Conservation (phyloP, 1,284 basidiomycete genomes). For the Ustilago trichophora region DNA sequence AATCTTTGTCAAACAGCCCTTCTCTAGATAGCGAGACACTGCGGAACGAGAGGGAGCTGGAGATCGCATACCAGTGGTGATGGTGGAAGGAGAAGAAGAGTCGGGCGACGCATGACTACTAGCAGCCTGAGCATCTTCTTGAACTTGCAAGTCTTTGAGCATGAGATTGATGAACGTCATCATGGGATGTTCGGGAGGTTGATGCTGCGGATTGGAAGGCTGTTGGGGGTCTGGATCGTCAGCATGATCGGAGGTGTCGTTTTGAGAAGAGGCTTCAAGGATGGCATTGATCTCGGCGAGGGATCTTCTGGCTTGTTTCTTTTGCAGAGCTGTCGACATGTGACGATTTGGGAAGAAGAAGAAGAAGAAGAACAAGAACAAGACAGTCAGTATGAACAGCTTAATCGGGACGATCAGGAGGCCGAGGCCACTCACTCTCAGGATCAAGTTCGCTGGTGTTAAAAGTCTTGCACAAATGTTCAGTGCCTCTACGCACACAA, state of each 20-base stretch:
- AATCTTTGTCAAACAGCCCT: constrained; percentile 15
- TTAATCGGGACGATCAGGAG: neutral
- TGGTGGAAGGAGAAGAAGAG: constrained; percentile 2
- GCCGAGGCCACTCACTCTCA: constrained; percentile 39
- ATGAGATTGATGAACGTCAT: constrained; percentile 48
- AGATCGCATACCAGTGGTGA: too few relatives aligned
- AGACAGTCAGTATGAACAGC: neutral
- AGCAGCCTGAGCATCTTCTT: constrained; percentile 6
- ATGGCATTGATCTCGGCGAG: constrained; percentile 46
- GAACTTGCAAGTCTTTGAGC: constrained; percentile 41
- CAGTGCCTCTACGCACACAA: constrained; percentile 32
- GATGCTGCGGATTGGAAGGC: neutral
- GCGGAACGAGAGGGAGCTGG: neutral
- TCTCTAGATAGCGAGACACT: constrained; percentile 17
- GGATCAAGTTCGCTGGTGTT: constrained; percentile 45
- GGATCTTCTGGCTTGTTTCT: constrained; percentile 44
- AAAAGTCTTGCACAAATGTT: constrained; percentile 51
- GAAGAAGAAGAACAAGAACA: neutral
- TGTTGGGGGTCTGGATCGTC: constrained; percentile 31
- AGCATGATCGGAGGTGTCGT: neutral
- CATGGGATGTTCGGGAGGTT: constrained; percentile 31
- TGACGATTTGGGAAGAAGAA: neutral
- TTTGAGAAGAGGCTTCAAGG: constrained; percentile 10
- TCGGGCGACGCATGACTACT: constrained; percentile 17
- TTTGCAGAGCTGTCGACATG: constrained; percentile 24